Percentiles rank a stretch among this genome's conserved stretches.
Conservation (phyloP, 129 eudicot genomes). For the Tagetes erecta region DNA sequence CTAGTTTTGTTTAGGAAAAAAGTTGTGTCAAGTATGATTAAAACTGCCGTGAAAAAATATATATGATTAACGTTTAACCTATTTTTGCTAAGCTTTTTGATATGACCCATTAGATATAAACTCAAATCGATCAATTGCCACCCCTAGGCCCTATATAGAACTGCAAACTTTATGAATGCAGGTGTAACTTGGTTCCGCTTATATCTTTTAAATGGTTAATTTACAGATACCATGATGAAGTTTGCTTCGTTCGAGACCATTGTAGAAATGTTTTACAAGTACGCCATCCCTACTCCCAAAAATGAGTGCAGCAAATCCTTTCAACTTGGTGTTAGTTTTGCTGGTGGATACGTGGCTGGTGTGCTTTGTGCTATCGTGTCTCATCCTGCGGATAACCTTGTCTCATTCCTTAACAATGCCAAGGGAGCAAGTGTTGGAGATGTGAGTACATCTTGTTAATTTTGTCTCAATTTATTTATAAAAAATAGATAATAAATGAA, state of each 20-base stretch:
- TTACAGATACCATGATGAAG: conserved; percentile 96
- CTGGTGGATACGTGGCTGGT: conserved; percentile 95
- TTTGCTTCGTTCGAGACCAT: conserved; percentile 93
- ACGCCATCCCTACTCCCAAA: conserved; percentile 81
- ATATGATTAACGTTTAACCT: background rate
- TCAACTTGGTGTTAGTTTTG: conserved; percentile 92
- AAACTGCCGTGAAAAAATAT: background rate
- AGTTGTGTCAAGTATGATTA: background rate
- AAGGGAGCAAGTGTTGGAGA: conserved; percentile 53
- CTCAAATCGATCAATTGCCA: background rate
- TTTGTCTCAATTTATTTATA: background rate
- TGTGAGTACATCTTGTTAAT: conserved; percentile 45
- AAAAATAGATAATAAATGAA: background rate
- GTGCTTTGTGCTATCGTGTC: conserved; percentile 45
- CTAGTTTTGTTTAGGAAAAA: background rate
- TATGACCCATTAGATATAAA: background rate
- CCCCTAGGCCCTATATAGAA: background rate
- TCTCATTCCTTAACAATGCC: conserved; percentile 42
- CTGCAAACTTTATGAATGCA: background rate
- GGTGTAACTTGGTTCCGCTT: background rate
- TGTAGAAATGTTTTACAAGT: conserved; percentile 78
- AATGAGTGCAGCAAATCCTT: conserved; percentile 75
- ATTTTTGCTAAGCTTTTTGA: background rate
- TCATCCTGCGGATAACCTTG: conserved; percentile 44
- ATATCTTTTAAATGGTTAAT: conserved; percentile 21